Evolutionary conservation across 441 rosid species (phyloP), one percentile per base, ranked within the genome.

Genomic region (Jatropha multifida): DNA sequence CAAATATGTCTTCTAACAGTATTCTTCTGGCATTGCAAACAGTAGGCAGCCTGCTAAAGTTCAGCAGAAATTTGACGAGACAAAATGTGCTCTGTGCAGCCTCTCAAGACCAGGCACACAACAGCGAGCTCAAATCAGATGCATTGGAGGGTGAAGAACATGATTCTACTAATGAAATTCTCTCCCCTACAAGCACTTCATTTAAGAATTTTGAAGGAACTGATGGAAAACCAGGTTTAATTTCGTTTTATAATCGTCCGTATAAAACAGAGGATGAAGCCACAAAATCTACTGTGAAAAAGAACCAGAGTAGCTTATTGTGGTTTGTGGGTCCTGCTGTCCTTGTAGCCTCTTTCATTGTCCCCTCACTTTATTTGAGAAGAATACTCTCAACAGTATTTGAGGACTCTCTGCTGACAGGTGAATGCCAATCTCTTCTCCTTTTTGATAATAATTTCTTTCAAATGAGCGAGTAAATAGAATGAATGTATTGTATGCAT

Each of bases 341-440:
- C 83, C 92, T 94, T 56, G 99, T 96, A 64, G 88, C 94, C 32
- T 94, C 99, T 69, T 96, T 96, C 84, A 85, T 92, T 81, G 78
- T 94, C 74, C 98, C 99, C 37, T 91, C 97, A 3, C 85, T 96
- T 71, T 94, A 91, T 82, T 83, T 96, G 77, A 85, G 98, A 62
- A 83, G 77, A 75, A 83, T 96, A 65, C 87, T 94, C 77, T 90
- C 97, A 23, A 83, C 88, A 49, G 81, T 92, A 69, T 96, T 94
- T 74, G 99, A 92, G 86, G 98, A 95, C 86, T 94, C 97, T 69
- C 83, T 96, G 76, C 88, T 91, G 82, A 94, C 98, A 84, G 98
- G 97, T 92, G 58, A 64, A 62, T 61, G 56, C 18, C n/a, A 46
- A 27, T 76, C 42, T 46, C 59, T 74, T 78, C 11, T 61, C 70